A percentile compares a stretch with the other conserved stretches of the same genome.
These are phyloP conservation scores for Hibiscus tridactylites DNA, from an alignment of 345 rosid genomes.

Conservation along the genomic window DNA sequence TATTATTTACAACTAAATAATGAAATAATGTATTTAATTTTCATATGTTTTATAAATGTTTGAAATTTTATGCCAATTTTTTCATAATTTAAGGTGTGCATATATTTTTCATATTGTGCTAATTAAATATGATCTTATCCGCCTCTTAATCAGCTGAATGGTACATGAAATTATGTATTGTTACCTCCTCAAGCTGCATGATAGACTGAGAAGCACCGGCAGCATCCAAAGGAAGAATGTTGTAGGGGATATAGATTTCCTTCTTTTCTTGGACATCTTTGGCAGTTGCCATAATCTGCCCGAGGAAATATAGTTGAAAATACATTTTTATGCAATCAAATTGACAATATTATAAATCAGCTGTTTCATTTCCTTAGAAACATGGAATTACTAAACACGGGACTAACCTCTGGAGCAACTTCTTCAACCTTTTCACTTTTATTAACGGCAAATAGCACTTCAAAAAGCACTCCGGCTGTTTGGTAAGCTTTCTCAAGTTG, in stretches of 20 bases:
- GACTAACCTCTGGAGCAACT: conserved; percentile 90
- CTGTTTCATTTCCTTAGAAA: not conserved
- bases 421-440: conserved; percentile 93
- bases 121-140: not conserved
- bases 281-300: conserved; percentile 93
- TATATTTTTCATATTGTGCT: not conserved
- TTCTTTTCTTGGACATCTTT: conserved; percentile 95
- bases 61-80: not conserved
- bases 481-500: conserved; percentile 97
- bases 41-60: not conserved
- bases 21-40: not conserved
- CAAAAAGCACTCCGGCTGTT: conserved; percentile 93
- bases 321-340: not conserved
- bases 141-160: not conserved
- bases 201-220: conserved; percentile 82
- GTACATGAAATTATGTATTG: not conserved
- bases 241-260: conserved; percentile 85
- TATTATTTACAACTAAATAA: not conserved
- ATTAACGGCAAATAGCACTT: conserved; percentile 92
- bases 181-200: conserved; percentile 90
- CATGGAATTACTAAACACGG: not conserved
- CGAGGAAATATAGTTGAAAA: conserved; percentile 15
- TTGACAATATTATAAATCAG: not conserved
- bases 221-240: conserved; percentile 89
- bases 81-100: not conserved